Percentiles rank a stretch among this genome's conserved stretches.
These are phyloP conservation scores for Saccharomycopsis hybrid DNA, from an alignment of 1,139 yeast genomes.

Conservation along the genomic window DNA sequence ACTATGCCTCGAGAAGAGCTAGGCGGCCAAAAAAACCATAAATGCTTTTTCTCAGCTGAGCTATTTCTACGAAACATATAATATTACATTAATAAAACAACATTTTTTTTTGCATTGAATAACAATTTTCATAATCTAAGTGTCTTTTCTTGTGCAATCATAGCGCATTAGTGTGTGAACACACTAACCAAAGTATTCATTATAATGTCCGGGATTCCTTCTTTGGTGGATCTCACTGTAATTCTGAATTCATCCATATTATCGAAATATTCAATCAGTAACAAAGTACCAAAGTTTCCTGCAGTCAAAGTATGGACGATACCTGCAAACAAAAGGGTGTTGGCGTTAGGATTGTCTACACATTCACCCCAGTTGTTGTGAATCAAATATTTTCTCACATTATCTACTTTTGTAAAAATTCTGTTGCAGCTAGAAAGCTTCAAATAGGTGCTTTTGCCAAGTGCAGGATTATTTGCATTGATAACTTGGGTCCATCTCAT, in stretches of 20 bases:
- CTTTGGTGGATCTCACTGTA: constrained; percentile 57
- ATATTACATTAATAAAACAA: no score
- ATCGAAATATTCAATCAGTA: constrained; percentile 30
- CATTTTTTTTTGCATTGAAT: no score
- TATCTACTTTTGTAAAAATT: constrained; percentile 3
- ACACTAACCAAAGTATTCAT: background rate
- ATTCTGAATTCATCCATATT: constrained; percentile 35
- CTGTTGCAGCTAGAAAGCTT: background rate
- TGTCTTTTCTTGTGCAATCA: no score
- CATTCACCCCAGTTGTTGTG: constrained; percentile 19
- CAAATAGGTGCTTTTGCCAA: background rate
- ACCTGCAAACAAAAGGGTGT: constrained; percentile 12
- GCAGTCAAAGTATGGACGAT: constrained; percentile 29
- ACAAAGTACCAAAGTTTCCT: constrained; percentile 34
- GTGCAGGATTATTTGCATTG: constrained; percentile 6
- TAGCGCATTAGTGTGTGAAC: background rate
- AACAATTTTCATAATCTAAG: no score
- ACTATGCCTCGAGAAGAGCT: constrained; percentile 67
- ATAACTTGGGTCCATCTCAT: constrained; percentile 62
- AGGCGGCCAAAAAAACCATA: constrained; percentile 26
- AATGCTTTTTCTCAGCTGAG: no score
- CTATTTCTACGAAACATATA: no score
- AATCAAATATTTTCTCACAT: constrained; percentile 6
- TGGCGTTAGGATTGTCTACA: background rate
- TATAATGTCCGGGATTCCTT: constrained; percentile 21